Percentiles rank a stretch among this genome's conserved stretches.
Conservation (phyloP, 208 protist genomes). For the Wallacemonas sp. region DNA sequence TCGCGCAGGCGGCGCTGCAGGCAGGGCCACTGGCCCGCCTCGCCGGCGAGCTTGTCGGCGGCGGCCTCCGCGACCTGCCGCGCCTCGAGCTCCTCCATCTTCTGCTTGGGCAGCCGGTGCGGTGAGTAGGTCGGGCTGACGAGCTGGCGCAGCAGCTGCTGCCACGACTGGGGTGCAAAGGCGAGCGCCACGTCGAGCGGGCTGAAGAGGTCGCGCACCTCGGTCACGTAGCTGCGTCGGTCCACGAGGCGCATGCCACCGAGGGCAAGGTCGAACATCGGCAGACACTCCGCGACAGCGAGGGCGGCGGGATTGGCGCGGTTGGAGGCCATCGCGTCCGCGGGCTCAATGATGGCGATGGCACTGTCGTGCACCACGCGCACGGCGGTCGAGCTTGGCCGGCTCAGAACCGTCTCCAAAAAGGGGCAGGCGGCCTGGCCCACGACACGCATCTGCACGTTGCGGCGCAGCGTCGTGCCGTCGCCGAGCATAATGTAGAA, state of each 20-base stretch:
- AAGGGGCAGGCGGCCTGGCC: conserved; percentile 17
- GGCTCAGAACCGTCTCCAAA: conserved; percentile 62
- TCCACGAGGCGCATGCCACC: conserved; percentile 86
- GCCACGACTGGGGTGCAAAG: conserved; percentile 37
- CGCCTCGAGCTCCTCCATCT: conserved; percentile 22
- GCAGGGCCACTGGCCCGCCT: conserved; percentile 43
- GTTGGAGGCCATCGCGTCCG: conserved; percentile 49
- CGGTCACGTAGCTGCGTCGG: conserved; percentile 53
- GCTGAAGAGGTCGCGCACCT: conserved; percentile 58
- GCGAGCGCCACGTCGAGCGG: conserved; percentile 25
- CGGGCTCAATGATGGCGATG: conserved; percentile 66
- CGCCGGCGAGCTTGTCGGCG: conserved; percentile 25
- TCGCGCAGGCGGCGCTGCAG: conserved; percentile 60
- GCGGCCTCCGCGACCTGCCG: conserved; percentile 19
- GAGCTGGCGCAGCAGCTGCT: conserved; percentile 61
- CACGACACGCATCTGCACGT: conserved; percentile 10
- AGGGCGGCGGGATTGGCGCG: conserved; percentile 31
- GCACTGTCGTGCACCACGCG: conserved; percentile 72
- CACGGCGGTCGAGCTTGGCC: conserved; percentile 55
- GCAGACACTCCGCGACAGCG: conserved; percentile 73
- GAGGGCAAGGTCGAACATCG: conserved; percentile 80
- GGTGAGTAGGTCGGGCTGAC: conserved; percentile 68
- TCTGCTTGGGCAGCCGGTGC: conserved; percentile 57
- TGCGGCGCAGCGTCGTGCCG: conserved; percentile 62
- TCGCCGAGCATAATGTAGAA: conserved; percentile 81